These are phyloP conservation scores for Hymenoscyphus occultus DNA, from an alignment of 2,329 filamentous ascomycete genomes.

Conservation along the genomic window DNA sequence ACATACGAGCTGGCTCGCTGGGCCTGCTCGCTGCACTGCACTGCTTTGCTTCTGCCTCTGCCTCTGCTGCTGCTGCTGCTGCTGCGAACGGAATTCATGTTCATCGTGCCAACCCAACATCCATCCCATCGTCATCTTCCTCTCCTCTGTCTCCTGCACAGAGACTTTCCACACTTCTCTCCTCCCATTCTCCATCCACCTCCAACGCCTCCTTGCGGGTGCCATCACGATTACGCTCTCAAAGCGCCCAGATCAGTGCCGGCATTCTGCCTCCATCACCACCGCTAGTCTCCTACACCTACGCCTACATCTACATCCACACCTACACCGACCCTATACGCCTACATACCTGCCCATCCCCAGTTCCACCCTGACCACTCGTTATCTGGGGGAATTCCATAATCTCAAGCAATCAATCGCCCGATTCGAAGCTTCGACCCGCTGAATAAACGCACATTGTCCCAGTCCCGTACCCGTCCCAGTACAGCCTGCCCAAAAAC, in stretches of 20 bases:
- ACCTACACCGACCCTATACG: constrained; percentile 1
- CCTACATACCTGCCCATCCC: constrained; percentile 2
- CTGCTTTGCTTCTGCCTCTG: constrained; percentile 3
- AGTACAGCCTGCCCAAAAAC: constrained; percentile 13
- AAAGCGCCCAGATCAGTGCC: too few species aligned
- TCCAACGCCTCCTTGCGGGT: not conserved
- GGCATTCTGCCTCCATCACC: too few species aligned
- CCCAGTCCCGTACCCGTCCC: too few species aligned
- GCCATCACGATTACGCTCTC: not conserved
- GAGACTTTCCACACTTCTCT: not conserved
- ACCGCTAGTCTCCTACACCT: not conserved
- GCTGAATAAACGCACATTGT: not conserved
- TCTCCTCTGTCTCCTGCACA: not conserved
- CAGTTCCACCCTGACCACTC: constrained; percentile 14
- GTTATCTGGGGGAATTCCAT: constrained; percentile 18
- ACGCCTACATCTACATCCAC: not conserved
- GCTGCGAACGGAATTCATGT: constrained; percentile 1
- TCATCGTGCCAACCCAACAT: not conserved
- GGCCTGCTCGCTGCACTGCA: not conserved
- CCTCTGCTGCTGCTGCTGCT: constrained; percentile 3
- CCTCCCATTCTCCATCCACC: not conserved
- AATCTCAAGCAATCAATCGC: not conserved
- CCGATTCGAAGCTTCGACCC: not conserved
- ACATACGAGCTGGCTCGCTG: not conserved
- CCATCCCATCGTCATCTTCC: not conserved